Percentiles rank a stretch among this genome's conserved stretches.
phyloP scores from a whole-genome alignment of 2,329 filamentous ascomycete genomes.

The Teratosphaeria zuluensis region DNA sequence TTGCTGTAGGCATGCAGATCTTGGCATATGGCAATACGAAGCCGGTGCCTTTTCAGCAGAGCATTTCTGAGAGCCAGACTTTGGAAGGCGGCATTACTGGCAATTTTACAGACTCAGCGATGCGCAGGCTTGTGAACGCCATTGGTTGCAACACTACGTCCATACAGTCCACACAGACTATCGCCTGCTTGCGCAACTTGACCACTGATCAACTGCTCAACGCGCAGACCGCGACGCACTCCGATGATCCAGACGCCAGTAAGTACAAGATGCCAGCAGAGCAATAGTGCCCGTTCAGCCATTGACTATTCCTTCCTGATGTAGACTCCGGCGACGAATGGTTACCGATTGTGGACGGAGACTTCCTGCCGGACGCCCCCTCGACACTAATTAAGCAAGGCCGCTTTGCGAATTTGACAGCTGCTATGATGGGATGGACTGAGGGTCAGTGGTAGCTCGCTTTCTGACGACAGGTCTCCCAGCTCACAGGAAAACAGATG shows the following conservation, averaged over 20 bases:
- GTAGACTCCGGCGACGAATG: conserved; percentile 38
- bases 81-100: conserved; percentile 41
- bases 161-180: conserved; percentile 31
- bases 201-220: conserved; percentile 36
- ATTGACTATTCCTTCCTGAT: neutral
- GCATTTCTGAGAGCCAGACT: conserved; percentile 39
- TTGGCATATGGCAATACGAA: conserved; percentile 33
- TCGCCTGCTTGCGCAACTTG: conserved; percentile 39
- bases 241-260: conserved; percentile 26
- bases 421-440: conserved; percentile 30
- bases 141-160: conserved; percentile 35
- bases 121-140: conserved; percentile 32
- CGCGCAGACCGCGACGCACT: conserved; percentile 35
- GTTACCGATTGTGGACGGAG: conserved; percentile 41
- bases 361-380: conserved; percentile 36
- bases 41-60: conserved; percentile 37
- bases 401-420: conserved; percentile 30
- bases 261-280: neutral
- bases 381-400: conserved; percentile 30
- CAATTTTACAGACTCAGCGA: conserved; percentile 41
- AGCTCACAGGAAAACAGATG: conserved; percentile 16
- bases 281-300: neutral
- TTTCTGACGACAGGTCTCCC: neutral
- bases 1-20: conserved; percentile 32
- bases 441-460: conserved; percentile 10